phyloP scores from a whole-genome alignment of 345 rosid genomes.

The Citrus unshiu region DNA sequence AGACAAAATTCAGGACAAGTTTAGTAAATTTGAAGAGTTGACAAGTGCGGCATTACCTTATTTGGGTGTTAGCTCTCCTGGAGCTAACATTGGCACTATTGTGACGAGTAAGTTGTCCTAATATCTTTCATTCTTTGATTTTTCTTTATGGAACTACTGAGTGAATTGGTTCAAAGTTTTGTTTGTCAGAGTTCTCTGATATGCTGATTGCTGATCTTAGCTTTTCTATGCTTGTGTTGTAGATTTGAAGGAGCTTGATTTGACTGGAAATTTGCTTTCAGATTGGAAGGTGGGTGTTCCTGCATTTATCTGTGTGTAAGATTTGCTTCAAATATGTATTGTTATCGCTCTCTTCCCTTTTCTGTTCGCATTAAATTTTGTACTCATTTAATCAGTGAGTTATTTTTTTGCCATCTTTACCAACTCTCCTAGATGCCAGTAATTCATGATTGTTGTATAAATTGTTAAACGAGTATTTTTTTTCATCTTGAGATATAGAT shows the following conservation, averaged over 20 bases:
- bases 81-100: slow-evolving; percentile 38
- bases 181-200: neutral
- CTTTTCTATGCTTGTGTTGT: slow-evolving; percentile 18
- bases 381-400: neutral
- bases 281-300: slow-evolving; percentile 70
- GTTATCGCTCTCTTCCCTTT: neutral
- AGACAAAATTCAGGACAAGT: slow-evolving; percentile 72
- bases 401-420: neutral
- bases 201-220: neutral
- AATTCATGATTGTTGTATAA: neutral
- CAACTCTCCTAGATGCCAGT: neutral
- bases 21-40: slow-evolving; percentile 74
- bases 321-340: neutral
- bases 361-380: no score
- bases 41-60: slow-evolving; percentile 61
- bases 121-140: neutral
- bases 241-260: slow-evolving; percentile 83
- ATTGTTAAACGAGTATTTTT: neutral
- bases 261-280: slow-evolving; percentile 86
- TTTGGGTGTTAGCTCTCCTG: slow-evolving; percentile 74
- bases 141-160: neutral
- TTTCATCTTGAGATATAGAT: no score
- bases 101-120: slow-evolving; percentile 54
- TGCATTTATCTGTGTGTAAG: slow-evolving; percentile 1
- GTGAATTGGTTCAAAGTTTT: neutral